A percentile compares a stretch with the other conserved stretches of the same genome.
phyloP scores from a whole-genome alignment of 106 monocot species.

The Xerophyta viscosa region DNA sequence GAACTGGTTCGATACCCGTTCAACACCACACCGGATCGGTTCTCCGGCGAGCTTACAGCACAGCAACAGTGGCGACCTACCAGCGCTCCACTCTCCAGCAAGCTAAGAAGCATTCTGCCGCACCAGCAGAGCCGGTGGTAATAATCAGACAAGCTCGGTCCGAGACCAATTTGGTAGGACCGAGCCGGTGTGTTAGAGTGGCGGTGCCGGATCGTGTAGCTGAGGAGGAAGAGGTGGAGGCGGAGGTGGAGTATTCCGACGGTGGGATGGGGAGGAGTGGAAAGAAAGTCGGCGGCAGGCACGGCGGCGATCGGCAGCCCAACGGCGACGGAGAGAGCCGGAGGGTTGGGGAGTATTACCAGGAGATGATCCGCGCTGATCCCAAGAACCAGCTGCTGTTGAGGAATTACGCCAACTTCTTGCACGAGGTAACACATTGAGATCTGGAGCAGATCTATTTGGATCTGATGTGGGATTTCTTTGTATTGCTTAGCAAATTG shows the following conservation, averaged over 20 bases:
- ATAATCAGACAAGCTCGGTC: slow-evolving; percentile 14
- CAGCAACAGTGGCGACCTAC: too few species aligned
- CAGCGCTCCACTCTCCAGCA: too few species aligned
- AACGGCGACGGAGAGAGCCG: slow-evolving; percentile 4
- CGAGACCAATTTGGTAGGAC: slow-evolving; percentile 5
- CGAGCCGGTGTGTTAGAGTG: background rate
- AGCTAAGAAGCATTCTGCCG: too few species aligned
- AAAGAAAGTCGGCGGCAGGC: slow-evolving; percentile 11
- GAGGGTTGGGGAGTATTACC: slow-evolving; percentile 32
- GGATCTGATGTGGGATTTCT: background rate
- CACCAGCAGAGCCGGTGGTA: too few species aligned
- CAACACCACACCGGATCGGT: too few species aligned
- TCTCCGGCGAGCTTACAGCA: too few species aligned
- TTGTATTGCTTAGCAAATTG: background rate
- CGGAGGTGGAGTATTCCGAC: slow-evolving; percentile 2
- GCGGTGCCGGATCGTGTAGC: background rate
- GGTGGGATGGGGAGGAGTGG: slow-evolving; percentile 24
- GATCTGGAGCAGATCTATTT: background rate
- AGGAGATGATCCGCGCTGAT: slow-evolving; percentile 55
- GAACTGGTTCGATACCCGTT: too few species aligned
- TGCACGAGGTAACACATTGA: slow-evolving; percentile 48
- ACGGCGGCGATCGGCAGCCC: slow-evolving; percentile 8
- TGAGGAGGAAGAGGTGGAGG: background rate
- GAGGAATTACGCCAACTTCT: slow-evolving; percentile 65
- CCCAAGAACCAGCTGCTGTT: slow-evolving; percentile 65